phyloP scores from a whole-genome alignment of 345 rosid genomes.

The Acer saccharum region DNA sequence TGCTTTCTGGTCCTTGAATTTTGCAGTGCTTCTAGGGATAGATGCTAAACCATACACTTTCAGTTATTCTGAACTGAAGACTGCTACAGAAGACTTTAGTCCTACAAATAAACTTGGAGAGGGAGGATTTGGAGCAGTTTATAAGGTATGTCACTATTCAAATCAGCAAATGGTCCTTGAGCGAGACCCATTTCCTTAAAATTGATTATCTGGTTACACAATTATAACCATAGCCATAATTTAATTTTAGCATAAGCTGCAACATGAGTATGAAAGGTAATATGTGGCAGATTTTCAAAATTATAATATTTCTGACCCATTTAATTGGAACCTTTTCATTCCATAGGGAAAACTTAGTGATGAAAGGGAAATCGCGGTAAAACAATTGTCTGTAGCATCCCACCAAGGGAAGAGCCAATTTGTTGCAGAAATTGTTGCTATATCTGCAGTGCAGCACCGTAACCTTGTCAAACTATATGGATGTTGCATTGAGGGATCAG shows the following conservation, averaged over 20 bases:
- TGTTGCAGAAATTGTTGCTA: conserved; percentile 25
- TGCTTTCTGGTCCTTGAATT: not conserved
- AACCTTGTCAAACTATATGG: conserved; percentile 59
- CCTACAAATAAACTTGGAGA: conserved; percentile 44
- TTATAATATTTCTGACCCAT: not conserved
- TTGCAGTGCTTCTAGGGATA: conserved; percentile 27
- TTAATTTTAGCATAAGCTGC: not conserved
- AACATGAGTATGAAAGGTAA: not conserved
- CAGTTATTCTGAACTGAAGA: conserved; percentile 19
- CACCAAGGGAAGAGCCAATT: conserved; percentile 25
- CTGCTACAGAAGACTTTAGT: conserved; percentile 15
- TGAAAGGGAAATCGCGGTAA: conserved; percentile 13
- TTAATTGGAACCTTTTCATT: not conserved
- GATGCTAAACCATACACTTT: conserved; percentile 19
- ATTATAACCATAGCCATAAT: not conserved
- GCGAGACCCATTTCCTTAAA: not conserved
- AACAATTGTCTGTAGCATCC: conserved; percentile 21
- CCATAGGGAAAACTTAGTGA: conserved; percentile 14
- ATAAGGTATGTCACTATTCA: conserved; percentile 45
- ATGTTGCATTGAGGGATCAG: conserved; percentile 48
- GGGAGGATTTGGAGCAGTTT: conserved; percentile 87
- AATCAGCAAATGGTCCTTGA: not conserved
- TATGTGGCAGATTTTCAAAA: not conserved
- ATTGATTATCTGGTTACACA: not conserved
- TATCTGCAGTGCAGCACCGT: conserved; percentile 48